These are phyloP conservation scores for Bauhinia variegata DNA, from an alignment of 306 rosid species.

Conservation along the genomic window DNA sequence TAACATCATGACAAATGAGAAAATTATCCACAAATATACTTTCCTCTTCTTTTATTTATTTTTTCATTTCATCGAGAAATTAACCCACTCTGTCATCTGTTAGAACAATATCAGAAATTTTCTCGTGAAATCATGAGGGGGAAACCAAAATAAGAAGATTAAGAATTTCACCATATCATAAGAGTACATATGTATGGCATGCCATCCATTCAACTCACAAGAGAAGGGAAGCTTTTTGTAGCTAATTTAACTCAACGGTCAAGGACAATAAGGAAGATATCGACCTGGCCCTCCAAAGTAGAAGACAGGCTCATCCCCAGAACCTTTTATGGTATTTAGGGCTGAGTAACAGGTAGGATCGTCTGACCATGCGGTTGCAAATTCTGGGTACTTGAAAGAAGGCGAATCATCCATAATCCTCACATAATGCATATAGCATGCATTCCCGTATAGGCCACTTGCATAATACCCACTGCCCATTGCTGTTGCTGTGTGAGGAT, in stretches of 20 bases:
- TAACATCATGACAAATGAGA: no score
- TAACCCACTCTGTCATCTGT: no score
- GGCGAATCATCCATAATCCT: conserved; percentile 55
- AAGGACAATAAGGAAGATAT: conserved; percentile 45
- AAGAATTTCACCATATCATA: no score
- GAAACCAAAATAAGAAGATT: no score
- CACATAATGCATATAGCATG: conserved; percentile 45
- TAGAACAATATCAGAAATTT: no score
- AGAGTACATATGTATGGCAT: no score
- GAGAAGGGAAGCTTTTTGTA: no score
- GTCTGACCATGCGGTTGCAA: conserved; percentile 12
- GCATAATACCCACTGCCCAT: conserved; percentile 74
- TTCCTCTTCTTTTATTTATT: no score
- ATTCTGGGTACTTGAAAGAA: conserved; percentile 49
- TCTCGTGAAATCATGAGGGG: no score
- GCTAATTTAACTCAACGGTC: conserved; percentile 9
- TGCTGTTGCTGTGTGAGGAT: conserved; percentile 61
- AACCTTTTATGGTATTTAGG: neutral
- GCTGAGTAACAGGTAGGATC: conserved; percentile 56
- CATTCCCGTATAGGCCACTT: neutral
- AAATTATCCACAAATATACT: no score
- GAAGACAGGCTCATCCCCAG: conserved; percentile 46
- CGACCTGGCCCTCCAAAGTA: conserved; percentile 69
- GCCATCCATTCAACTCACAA: no score
- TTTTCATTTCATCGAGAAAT: no score